Conservation (phyloP, 305 asterid species). For the Fraxinus sp. region DNA sequence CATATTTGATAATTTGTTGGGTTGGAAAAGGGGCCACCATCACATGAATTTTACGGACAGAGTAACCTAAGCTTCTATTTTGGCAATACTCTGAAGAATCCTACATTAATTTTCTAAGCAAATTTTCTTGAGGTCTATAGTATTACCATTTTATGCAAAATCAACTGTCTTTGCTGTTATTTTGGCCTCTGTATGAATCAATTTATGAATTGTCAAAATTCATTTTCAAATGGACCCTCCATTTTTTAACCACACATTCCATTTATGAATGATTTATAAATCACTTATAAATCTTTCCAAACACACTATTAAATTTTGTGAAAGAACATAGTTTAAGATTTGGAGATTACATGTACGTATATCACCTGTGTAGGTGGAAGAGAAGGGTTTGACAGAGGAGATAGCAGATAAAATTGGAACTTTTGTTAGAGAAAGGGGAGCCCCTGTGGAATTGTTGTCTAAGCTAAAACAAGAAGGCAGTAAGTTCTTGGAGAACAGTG, state of each 20-base stretch:
- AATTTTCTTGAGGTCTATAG: not conserved
- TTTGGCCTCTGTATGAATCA: not conserved
- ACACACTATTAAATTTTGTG: not conserved
- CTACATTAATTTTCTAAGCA: not conserved
- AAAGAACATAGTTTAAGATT: constrained; percentile 4
- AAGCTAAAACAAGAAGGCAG: constrained; percentile 65
- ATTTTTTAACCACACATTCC: not conserved
- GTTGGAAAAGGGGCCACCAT: not conserved
- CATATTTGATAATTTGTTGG: not conserved
- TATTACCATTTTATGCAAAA: not conserved
- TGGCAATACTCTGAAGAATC: not conserved
- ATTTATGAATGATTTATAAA: not conserved
- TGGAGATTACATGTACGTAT: constrained; percentile 9
- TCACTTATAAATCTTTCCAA: not conserved
- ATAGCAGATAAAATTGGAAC: constrained; percentile 77
- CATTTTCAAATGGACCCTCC: not conserved
- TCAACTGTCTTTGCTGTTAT: not conserved
- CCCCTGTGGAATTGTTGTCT: constrained; percentile 69
- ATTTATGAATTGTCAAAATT: not conserved
- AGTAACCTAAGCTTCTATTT: not conserved
- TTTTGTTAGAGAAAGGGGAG: constrained; percentile 72
- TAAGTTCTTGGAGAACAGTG: constrained; percentile 59
- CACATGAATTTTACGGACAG: not conserved
- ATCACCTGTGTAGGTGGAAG: constrained; percentile 58
- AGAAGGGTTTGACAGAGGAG: constrained; percentile 83